Percentiles rank a stretch among this genome's conserved stretches.
phyloP scores from a whole-genome alignment of 225 moss, liverwort and hornwort genomes.

The Asterella californica region DNA sequence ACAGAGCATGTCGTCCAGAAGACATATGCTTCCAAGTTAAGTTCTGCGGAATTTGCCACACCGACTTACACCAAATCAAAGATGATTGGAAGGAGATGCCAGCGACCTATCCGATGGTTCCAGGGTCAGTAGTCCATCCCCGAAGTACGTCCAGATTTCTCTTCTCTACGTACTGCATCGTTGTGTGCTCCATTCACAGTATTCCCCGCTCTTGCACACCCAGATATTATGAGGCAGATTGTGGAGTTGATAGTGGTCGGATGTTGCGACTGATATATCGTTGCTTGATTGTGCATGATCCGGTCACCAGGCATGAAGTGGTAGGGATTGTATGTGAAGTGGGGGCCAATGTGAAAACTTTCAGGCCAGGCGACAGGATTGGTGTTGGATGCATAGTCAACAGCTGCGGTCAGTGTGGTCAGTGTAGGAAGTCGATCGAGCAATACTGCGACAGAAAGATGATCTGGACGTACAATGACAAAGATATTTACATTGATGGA shows the following conservation, averaged over 20 bases:
- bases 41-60: slow-evolving; percentile 47
- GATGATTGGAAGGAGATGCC: slow-evolving; percentile 45
- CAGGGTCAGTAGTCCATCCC: slow-evolving; percentile 20
- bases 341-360: slow-evolving; percentile 38
- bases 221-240: neutral
- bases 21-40: slow-evolving; percentile 41
- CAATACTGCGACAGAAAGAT: slow-evolving; percentile 46
- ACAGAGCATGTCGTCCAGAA: slow-evolving; percentile 38
- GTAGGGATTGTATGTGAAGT: slow-evolving; percentile 42
- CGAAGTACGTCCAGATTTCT: neutral
- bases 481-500: slow-evolving; percentile 45
- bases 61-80: slow-evolving; percentile 48
- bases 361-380: slow-evolving; percentile 47
- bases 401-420: slow-evolving; percentile 40
- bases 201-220: too few relatives aligned
- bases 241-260: neutral
- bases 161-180: too few relatives aligned
- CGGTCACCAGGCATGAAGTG: slow-evolving; percentile 36
- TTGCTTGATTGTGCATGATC: neutral
- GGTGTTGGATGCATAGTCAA: slow-evolving; percentile 51
- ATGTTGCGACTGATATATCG: neutral
- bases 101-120: slow-evolving; percentile 43
- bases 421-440: slow-evolving; percentile 34
- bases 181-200: too few relatives aligned
- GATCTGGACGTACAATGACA: slow-evolving; percentile 47